These are phyloP conservation scores for Alternaria rosae DNA, from an alignment of 2,329 filamentous ascomycete genomes.

Conservation along the genomic window DNA sequence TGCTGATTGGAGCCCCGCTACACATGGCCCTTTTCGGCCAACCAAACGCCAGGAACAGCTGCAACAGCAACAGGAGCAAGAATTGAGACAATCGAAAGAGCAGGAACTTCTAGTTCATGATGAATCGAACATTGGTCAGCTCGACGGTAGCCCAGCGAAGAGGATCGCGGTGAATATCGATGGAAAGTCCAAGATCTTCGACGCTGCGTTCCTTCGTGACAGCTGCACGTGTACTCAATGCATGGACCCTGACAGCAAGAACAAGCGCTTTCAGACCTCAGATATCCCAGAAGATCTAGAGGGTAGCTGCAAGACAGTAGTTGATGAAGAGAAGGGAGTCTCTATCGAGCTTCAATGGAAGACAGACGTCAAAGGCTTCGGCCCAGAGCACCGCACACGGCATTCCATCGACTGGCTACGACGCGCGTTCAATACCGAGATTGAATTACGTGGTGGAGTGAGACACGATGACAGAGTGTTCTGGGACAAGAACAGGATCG, in stretches of 20 bases:
- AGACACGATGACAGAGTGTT: conserved; percentile 49
- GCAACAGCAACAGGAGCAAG: conserved; percentile 25
- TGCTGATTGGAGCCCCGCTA: conserved; percentile 30
- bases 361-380: conserved; percentile 60
- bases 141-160: conserved; percentile 37
- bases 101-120: conserved; percentile 14
- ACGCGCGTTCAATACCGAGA: conserved; percentile 41
- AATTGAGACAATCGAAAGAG: conserved; percentile 17
- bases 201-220: conserved; percentile 60
- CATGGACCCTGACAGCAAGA: conserved; percentile 65
- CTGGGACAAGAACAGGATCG: conserved; percentile 59
- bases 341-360: conserved; percentile 67
- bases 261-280: conserved; percentile 70
- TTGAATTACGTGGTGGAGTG: conserved; percentile 42
- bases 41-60: conserved; percentile 26
- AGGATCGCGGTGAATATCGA: conserved; percentile 44
- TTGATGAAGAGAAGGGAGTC: conserved; percentile 51
- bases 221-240: conserved; percentile 65
- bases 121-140: conserved; percentile 18
- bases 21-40: conserved; percentile 27
- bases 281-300: conserved; percentile 64
- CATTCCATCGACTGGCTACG: conserved; percentile 47
- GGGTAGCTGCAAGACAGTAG: conserved; percentile 44
- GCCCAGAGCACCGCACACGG: conserved; percentile 51
- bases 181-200: conserved; percentile 39